These are phyloP conservation scores for Rhodosporidiobolus sp. DNA, from an alignment of 768 basidiomycete genomes.

Conservation along the genomic window DNA sequence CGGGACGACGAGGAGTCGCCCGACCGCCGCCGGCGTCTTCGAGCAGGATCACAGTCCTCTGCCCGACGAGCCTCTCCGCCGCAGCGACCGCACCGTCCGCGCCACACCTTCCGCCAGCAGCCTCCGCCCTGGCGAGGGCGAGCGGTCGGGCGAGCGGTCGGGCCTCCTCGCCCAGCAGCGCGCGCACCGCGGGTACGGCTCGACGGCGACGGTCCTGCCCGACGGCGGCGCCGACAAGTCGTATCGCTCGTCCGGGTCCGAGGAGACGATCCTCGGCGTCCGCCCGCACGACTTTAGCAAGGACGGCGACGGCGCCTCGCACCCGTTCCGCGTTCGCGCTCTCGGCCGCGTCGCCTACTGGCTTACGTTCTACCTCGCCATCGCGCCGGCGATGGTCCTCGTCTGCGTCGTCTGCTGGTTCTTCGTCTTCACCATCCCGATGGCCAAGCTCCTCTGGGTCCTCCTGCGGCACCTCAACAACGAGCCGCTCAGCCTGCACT, in stretches of 20 bases:
- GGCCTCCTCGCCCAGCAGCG: slow-evolving; percentile 45
- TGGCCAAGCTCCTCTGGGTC: slow-evolving; percentile 97
- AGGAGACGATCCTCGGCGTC: slow-evolving; percentile 27
- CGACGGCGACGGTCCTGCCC: not conserved
- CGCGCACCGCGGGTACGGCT: not conserved
- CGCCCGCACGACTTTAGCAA: slow-evolving; percentile 23
- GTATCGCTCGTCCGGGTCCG: slow-evolving; percentile 19
- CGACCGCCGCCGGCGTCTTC: slow-evolving; percentile 35
- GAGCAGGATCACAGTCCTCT: slow-evolving; percentile 14
- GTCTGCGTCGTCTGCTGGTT: slow-evolving; percentile 92
- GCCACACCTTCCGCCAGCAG: slow-evolving; percentile 50
- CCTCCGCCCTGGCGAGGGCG: slow-evolving; percentile 52
- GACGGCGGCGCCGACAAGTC: not conserved
- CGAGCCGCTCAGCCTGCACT: slow-evolving; percentile 80
- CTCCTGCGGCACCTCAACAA: slow-evolving; percentile 75
- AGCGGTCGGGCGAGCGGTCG: slow-evolving; percentile 46
- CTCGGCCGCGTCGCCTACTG: slow-evolving; percentile 59
- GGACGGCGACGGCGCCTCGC: slow-evolving; percentile 4
- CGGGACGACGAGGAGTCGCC: slow-evolving; percentile 15
- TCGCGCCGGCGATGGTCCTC: slow-evolving; percentile 82
- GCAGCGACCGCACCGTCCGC: slow-evolving; percentile 27
- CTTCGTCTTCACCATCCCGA: slow-evolving; percentile 91
- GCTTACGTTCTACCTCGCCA: slow-evolving; percentile 67
- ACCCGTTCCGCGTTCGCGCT: slow-evolving; percentile 41
- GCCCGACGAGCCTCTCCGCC: slow-evolving; percentile 52